These are phyloP conservation scores for Parietaria judaica DNA, from an alignment of 306 rosid genomes.

Conservation along the genomic window DNA sequence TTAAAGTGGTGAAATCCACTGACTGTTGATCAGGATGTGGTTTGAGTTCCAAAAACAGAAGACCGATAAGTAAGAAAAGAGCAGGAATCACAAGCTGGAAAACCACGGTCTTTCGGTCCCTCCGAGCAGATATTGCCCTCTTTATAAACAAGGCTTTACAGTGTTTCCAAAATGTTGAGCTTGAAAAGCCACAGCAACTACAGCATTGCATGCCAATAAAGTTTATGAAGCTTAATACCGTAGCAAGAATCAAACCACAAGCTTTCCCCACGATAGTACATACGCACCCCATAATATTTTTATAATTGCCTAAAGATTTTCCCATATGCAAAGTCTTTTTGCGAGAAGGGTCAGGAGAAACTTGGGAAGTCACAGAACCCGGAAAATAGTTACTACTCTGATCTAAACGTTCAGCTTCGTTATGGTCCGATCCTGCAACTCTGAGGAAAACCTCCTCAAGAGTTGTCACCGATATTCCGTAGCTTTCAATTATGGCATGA, in stretches of 20 bases:
- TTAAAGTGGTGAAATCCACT: slow-evolving; percentile 71
- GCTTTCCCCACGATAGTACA: slow-evolving; percentile 49
- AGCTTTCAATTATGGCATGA: slow-evolving; percentile 77
- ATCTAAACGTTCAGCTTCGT: slow-evolving; percentile 48
- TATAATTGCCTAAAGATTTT: slow-evolving; percentile 43
- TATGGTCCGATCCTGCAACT: slow-evolving; percentile 82
- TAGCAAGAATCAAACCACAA: slow-evolving; percentile 46
- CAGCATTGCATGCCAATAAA: slow-evolving; percentile 50
- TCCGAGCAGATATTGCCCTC: slow-evolving; percentile 83
- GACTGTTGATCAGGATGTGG: slow-evolving; percentile 93
- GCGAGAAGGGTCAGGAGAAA: slow-evolving; percentile 35
- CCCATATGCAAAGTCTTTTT: slow-evolving; percentile 29
- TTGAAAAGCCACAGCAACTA: slow-evolving; percentile 59
- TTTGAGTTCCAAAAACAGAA: slow-evolving; percentile 83
- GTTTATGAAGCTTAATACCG: slow-evolving; percentile 46
- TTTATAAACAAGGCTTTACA: slow-evolving; percentile 74
- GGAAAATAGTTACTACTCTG: slow-evolving; percentile 28
- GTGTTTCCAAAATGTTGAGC: slow-evolving; percentile 85
- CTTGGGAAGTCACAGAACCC: slow-evolving; percentile 35
- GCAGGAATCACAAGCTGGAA: slow-evolving; percentile 94
- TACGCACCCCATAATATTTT: slow-evolving; percentile 44
- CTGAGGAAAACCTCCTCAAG: slow-evolving; percentile 93
- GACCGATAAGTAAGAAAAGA: slow-evolving; percentile 76
- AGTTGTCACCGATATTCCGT: slow-evolving; percentile 95
- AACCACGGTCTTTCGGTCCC: slow-evolving; percentile 78